A percentile compares a stretch with the other conserved stretches of the same genome.
Evolutionary conservation across 352 stramenopile species (phyloP).

Genomic region (Elongisporangium anandrum): DNA sequence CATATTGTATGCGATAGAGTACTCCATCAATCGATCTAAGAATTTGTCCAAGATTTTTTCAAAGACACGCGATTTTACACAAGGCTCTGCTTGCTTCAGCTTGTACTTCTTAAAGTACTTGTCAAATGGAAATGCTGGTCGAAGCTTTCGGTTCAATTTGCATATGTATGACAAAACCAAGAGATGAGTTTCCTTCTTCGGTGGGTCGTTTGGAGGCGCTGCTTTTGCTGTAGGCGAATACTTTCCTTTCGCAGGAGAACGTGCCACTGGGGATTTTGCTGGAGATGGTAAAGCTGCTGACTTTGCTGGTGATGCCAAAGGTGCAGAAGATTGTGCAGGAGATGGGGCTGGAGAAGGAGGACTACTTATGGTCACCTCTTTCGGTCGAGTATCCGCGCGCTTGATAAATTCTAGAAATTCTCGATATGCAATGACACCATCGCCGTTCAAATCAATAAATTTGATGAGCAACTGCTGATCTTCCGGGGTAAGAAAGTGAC

Average conservation of each 20-base stretch:
- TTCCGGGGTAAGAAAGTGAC: conserved; percentile 55
- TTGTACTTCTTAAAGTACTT: conserved; percentile 79
- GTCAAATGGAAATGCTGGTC: conserved; percentile 55
- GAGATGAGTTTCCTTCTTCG: conserved; percentile 5
- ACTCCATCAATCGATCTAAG: conserved; percentile 45
- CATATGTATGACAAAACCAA: conserved; percentile 30
- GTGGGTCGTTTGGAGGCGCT: conserved; percentile 6
- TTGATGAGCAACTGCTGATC: conserved; percentile 60
- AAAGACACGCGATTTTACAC: conserved; percentile 59
- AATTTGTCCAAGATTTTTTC: conserved; percentile 80
- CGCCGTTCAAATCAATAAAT: conserved; percentile 64
- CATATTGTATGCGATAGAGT: conserved; percentile 60
- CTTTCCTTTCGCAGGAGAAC: not conserved
- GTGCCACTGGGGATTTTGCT: conserved; percentile 4
- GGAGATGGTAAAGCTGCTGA: conserved; percentile 8
- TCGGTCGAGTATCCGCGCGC: conserved; percentile 20
- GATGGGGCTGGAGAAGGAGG: conserved; percentile 6
- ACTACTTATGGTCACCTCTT: conserved; percentile 17
- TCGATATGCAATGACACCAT: conserved; percentile 51
- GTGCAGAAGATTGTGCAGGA: conserved; percentile 11
- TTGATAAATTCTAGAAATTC: conserved; percentile 70
- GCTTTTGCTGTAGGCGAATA: not conserved
- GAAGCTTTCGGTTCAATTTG: conserved; percentile 42
- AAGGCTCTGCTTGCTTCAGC: conserved; percentile 20
- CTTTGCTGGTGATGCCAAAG: not conserved